phyloP scores from a whole-genome alignment of 176 grass and related monocot genomes.

The Leersia perrieri region DNA sequence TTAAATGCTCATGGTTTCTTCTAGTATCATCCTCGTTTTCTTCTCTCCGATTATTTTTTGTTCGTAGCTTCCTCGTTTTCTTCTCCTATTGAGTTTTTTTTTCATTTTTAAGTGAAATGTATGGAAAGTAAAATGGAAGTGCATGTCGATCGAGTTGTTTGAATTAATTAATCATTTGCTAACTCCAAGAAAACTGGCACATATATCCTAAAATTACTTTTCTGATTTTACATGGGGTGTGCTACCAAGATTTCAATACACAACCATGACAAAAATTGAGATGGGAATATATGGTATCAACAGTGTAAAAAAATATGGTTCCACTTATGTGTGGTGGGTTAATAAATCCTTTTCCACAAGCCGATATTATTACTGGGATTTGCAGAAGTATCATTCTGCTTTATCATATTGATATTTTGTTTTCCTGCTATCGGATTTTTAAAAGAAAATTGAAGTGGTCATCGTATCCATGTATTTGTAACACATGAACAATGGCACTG shows the following conservation, averaged over 20 bases:
- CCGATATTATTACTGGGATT: neutral
- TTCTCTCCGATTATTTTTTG: neutral
- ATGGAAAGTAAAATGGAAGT: neutral
- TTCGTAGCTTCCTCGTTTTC: neutral
- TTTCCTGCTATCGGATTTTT: neutral
- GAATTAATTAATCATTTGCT: conserved; percentile 1
- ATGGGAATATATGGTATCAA: neutral
- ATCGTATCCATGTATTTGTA: neutral
- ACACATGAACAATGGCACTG: neutral
- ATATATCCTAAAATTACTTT: neutral
- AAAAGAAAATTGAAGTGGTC: no score
- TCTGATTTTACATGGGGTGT: neutral
- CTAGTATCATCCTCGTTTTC: neutral
- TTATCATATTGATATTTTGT: neutral
- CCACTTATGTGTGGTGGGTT: neutral
- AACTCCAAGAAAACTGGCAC: neutral
- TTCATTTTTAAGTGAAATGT: neutral
- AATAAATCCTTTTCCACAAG: neutral
- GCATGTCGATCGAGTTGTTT: neutral
- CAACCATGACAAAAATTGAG: neutral
- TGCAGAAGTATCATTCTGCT: neutral
- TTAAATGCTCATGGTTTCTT: neutral
- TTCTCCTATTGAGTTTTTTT: neutral
- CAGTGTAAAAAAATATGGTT: neutral
- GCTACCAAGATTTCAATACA: neutral